A percentile compares a stretch with the other conserved stretches of the same genome.
Conservation (phyloP, 495 filamentous ascomycete species). For the Penicillium alfredii region DNA sequence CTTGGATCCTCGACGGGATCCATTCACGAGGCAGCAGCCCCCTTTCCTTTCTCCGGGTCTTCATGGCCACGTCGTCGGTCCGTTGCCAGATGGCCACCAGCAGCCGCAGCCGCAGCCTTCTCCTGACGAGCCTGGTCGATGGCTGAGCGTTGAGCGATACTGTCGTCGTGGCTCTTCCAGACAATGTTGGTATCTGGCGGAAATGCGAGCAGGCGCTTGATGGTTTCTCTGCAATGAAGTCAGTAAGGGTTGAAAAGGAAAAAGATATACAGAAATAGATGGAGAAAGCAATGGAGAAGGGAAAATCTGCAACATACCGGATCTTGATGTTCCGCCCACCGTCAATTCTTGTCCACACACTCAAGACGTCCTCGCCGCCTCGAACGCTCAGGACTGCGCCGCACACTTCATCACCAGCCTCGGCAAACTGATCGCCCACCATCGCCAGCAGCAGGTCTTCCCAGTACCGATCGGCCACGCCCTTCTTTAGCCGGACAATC, state of each 20-base stretch:
- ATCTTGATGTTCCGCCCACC: constrained; percentile 95
- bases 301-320: constrained; percentile 72
- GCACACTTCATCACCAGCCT: constrained; percentile 91
- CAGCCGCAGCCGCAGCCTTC: constrained; percentile 43
- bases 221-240: constrained; percentile 71
- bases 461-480: constrained; percentile 94
- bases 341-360: constrained; percentile 91
- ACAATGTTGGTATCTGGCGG: constrained; percentile 84
- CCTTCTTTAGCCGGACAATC: constrained; percentile 94
- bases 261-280: constrained; percentile 1
- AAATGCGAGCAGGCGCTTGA: constrained; percentile 80
- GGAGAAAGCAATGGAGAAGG: neutral
- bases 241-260: constrained; percentile 8
- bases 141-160: constrained; percentile 72
- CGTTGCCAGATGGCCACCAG: constrained; percentile 29
- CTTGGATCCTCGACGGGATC: constrained; percentile 15
- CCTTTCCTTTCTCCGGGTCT: constrained; percentile 45
- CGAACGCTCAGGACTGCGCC: constrained; percentile 90
- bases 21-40: constrained; percentile 24
- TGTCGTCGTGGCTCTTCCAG: constrained; percentile 86
- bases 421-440: constrained; percentile 90
- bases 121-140: constrained; percentile 80
- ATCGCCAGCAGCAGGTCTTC: constrained; percentile 90
- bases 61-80: constrained; percentile 46
- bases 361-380: constrained; percentile 93